phyloP scores from a whole-genome alignment of 345 rosid species.

The Noccaea caerulescens region DNA sequence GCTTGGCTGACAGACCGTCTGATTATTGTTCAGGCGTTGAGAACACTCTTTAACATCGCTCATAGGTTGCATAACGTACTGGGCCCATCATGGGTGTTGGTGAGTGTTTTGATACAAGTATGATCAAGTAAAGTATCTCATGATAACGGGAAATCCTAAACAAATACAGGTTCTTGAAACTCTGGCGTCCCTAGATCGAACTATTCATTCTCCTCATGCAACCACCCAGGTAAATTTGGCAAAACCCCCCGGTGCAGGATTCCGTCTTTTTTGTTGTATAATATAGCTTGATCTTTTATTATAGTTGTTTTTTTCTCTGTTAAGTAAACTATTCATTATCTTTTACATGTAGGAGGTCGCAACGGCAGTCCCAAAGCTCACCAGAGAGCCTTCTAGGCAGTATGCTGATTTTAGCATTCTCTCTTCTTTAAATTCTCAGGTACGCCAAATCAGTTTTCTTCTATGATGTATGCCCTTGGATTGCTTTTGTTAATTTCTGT shows the following conservation, averaged over 20 bases:
- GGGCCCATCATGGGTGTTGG: slow-evolving; percentile 99
- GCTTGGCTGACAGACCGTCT: slow-evolving; percentile 27
- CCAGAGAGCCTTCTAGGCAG: slow-evolving; percentile 79
- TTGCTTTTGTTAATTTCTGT: slow-evolving; percentile 15
- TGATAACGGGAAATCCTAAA: slow-evolving; percentile 33
- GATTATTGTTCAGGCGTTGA: slow-evolving; percentile 65
- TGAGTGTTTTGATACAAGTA: slow-evolving; percentile 51
- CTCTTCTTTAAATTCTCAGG: slow-evolving; percentile 98
- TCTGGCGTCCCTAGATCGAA: slow-evolving; percentile 85
- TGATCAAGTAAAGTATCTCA: slow-evolving; percentile 31
- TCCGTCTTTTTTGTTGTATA: slow-evolving; percentile 15
- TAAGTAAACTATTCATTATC: not conserved
- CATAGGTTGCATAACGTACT: slow-evolving; percentile 92
- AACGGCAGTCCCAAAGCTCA: slow-evolving; percentile 71
- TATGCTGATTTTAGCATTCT: slow-evolving; percentile 82
- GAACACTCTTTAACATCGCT: slow-evolving; percentile 96
- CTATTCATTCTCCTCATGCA: slow-evolving; percentile 96
- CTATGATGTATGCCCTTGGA: slow-evolving; percentile 13
- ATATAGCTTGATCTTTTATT: slow-evolving; percentile 21
- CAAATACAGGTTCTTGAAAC: slow-evolving; percentile 87
- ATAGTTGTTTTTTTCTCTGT: slow-evolving; percentile 18
- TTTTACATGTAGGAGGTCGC: slow-evolving; percentile 70
- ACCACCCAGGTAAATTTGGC: slow-evolving; percentile 75
- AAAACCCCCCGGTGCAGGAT: slow-evolving; percentile 23
- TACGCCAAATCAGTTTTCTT: slow-evolving; percentile 36